Base-by-base conservation (phyloP, 2,329 filamentous ascomycete genomes). In the Pseudocercospora vitis region DNA sequence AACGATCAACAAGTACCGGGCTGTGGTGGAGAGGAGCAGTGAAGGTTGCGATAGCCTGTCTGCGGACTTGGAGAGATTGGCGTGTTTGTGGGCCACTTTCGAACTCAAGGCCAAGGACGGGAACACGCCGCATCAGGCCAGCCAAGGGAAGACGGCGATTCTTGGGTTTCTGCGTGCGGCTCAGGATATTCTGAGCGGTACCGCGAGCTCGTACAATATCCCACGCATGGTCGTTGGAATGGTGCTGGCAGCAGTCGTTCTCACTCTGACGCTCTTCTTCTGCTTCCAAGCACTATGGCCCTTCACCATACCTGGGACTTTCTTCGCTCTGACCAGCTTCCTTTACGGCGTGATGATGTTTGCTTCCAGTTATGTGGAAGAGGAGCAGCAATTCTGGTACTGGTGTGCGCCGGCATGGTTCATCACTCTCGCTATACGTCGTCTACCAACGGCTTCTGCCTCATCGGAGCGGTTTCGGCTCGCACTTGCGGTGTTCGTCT, bases 331-430 rank as follows among this genome's bases (percentile, higher is more conserved):
- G 2, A 66, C 69, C 0, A 63, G 70, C 7, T 12, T 66, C 2
- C 65, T 78, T 4, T 96, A 97, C 67, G 84, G 86, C 1, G 70
- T 83, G 31, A 95, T 96, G 84, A 97, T 97, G 91, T 97, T 97
- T 73, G 92, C 91, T 7, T 96, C 89, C 69, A 97, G 91, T 67
- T 99, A 94, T 70, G 90, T 99, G 2, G 94, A 99, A 71, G 94
- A 99, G 73, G 94, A 99, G 70, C 94, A 99, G 46, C 90, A 97
- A 62, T 96, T 96, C 69, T 99, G 94, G 94, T 97, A 99, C 73
- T 97, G 92, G 91, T 74, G 83, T 1, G 81, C 86, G 0, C 85
- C 87, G 0, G 81, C 83, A 5, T 95, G 88, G 88, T 72, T 78
- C 39, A 40, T 60, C 3, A 31, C 65, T 1, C 68, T 84, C 14